Evolutionary conservation across 306 rosid species (phyloP), one percentile per base, ranked within the genome.

Genomic region (Rosa chinensis): DNA sequence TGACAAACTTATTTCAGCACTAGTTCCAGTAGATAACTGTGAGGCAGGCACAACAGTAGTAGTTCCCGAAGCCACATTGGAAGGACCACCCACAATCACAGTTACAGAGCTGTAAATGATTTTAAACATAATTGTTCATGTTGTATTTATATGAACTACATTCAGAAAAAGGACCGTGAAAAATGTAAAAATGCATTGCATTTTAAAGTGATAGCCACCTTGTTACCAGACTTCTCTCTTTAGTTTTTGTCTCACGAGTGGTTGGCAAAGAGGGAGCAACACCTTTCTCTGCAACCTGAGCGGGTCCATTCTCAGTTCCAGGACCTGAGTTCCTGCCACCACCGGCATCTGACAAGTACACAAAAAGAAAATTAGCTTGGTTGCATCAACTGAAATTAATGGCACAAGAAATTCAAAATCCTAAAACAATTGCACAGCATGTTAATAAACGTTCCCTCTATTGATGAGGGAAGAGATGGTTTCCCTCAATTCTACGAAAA

Each of bases 251-350:
- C 87, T 89, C 97, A 53, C 82, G 92, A 82, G 90, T 86, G 79
- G 84, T 84, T 50, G 86, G 79, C 80, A 80, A 61, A 77, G 85
- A 81, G 21, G 81, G 84, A 74, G 62, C 77, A 73, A 74, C 48
- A 75, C 79, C 83, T 87, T 90, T 93, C 88, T 90, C 99, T 55
- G 79, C 78, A 58, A 79, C 84, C 87, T 83, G 94, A 83, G 74
- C 87, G 66, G 82, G 66, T 75, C 98, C 97, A 87, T 82, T 88
- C 80, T 89, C 94, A 74, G 86, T 91, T 61, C 88, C 93, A 55
- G 87, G 70, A 76, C 86, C 91, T 80, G 90, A 73, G 79, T 69
- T 86, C 87, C 93, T 89, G 86, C 94, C 86, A 74, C 89, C 87
- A 48, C 83, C 89, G 81, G 90, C 82, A 88, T 91, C 99, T 95